Evolutionary conservation across 78 protist genomes (phyloP).

Genomic region (Dictyostelium citrinum): DNA sequence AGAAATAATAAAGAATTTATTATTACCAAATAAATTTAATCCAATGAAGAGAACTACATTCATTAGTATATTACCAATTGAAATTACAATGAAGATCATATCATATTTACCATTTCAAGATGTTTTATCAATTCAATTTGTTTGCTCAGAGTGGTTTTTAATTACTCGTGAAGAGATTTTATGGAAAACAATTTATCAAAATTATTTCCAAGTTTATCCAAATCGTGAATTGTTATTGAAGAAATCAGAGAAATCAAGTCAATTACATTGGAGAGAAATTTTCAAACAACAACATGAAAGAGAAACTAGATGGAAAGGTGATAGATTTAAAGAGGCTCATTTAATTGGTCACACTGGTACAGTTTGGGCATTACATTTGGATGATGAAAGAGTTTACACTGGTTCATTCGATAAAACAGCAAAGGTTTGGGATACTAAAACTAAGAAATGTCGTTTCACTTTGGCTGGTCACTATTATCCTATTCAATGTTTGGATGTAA

Average conservation of each 20-base stretch:
- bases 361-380: slow-evolving; percentile 20
- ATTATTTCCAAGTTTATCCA: slow-evolving; percentile 13
- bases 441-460: slow-evolving; percentile 31
- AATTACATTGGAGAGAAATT: slow-evolving; percentile 43
- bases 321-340: slow-evolving; percentile 2
- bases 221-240: slow-evolving; percentile 5
- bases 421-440: slow-evolving; percentile 47
- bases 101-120: slow-evolving; percentile 18
- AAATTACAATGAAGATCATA: slow-evolving; percentile 11
- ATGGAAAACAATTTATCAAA: slow-evolving; percentile 32
- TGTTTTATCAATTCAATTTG: slow-evolving; percentile 15
- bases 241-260: neutral
- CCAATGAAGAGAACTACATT: neutral
- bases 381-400: slow-evolving; percentile 11
- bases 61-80: slow-evolving; percentile 26
- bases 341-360: slow-evolving; percentile 60
- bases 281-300: slow-evolving; percentile 14
- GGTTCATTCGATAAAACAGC: slow-evolving; percentile 53
- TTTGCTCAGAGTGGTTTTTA: slow-evolving; percentile 11
- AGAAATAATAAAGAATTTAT: neutral
- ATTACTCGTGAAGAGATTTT: slow-evolving; percentile 28
- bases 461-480: slow-evolving; percentile 50
- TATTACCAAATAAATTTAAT: slow-evolving; percentile 10
- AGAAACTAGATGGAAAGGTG: slow-evolving; percentile 26
- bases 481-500: slow-evolving; percentile 41